A percentile compares a stretch with the other conserved stretches of the same genome.
Evolutionary conservation across 345 rosid species (phyloP).

Genomic region (Rubroshorea leprosula): DNA sequence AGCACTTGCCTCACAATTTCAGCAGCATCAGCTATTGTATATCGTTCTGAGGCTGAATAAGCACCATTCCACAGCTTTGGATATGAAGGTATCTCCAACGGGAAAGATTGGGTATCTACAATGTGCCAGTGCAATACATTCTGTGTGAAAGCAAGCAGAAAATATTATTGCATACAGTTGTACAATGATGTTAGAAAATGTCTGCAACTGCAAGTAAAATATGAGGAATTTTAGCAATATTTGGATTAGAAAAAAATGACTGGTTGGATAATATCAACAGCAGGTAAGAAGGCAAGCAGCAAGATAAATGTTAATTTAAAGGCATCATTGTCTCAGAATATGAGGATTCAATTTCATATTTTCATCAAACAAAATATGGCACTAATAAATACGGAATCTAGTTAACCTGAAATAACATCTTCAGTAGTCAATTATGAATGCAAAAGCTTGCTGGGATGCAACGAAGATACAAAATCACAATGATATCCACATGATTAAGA

Average conservation of each 20-base stretch:
- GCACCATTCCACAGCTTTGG: constrained; percentile 75
- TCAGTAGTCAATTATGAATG: too few relatives aligned
- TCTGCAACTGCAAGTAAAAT: neutral
- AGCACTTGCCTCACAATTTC: constrained; percentile 53
- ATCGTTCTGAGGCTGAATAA: constrained; percentile 50
- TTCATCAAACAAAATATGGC: too few relatives aligned
- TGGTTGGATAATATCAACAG: neutral
- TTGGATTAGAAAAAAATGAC: neutral
- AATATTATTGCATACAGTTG: constrained; percentile 1
- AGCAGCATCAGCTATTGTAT: constrained; percentile 55
- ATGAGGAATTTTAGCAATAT: too few relatives aligned
- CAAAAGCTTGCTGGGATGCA: too few relatives aligned
- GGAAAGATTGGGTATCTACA: constrained; percentile 62
- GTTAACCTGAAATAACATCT: too few relatives aligned
- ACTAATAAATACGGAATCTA: too few relatives aligned
- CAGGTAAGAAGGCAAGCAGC: neutral
- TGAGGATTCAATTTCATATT: too few relatives aligned
- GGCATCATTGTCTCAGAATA: neutral
- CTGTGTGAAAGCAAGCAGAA: constrained; percentile 28
- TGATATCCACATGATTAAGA: too few relatives aligned
- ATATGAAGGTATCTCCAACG: constrained; percentile 66
- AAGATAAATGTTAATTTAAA: neutral
- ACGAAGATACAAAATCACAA: too few relatives aligned
- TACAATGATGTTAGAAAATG: neutral
- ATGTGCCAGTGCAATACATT: constrained; percentile 82